Base-by-base conservation (phyloP, 805 yeast species). In the Wickerhamomyces alni region DNA sequence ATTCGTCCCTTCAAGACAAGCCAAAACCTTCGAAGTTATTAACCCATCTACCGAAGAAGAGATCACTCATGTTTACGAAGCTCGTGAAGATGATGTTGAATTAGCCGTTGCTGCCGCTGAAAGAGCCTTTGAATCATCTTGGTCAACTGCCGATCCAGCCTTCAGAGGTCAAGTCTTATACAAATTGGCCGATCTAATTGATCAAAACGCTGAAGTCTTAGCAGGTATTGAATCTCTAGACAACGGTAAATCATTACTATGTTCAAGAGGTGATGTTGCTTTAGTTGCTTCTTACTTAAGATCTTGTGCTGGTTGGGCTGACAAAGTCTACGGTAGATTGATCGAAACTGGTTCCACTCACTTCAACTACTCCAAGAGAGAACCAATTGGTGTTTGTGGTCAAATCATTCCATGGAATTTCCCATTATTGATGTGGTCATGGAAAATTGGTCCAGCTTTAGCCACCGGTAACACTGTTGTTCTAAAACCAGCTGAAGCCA, bases 331-430 rank as follows among this genome's bases (percentile, higher is more conserved):
- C 50, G 96, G 96, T 53, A 72, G 78, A 48, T 63, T 80, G 42
- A 74, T 86, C 42, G 86, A 86, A 61, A 80, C 94, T 36, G 91
- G 89, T 46, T 61, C 65, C 42, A 67, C 77, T 36, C 86, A 85
- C 63, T 78, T 88, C 61, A 76, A 77, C 46, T 87, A 82, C 67
- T 81, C 91, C 48, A 77, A 80, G 62, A 82, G 83, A 64, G 95
- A 88, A 66, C 96, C 97, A 43, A 69, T 86, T 55, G 97, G 96
- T 61, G 96, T 89, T 35, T 87, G 95, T 62, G 97, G 95, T 43
- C 95, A 87, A 65, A 85, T 89, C 58, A 88, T 89, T 51, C 96
- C 97, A 52, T 89, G 97, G 97, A 89, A 89, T 70, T 89, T 87
- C 78, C 97, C 97, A 47, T 66, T 89, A 52, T 74, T 87, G 61